phyloP scores from a whole-genome alignment of 73 alveolate species.

The Blepharisma stoltei region DNA sequence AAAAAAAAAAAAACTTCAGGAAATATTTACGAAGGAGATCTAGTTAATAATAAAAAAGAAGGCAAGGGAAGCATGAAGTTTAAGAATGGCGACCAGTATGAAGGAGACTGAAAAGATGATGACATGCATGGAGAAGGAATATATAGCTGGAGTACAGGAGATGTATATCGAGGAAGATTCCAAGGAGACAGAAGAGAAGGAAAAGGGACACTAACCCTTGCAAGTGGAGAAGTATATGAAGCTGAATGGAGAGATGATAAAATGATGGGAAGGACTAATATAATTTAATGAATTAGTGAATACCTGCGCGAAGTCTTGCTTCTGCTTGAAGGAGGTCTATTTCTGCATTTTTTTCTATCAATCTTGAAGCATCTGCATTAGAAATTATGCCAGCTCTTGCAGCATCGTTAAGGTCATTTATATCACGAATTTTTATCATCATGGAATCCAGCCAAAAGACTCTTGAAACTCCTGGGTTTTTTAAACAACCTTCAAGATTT shows the following conservation, averaged over 20 bases:
- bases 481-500: background rate
- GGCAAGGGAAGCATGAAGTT: constrained; percentile 34
- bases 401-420: background rate
- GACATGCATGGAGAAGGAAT: constrained; percentile 32
- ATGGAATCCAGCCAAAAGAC: constrained; percentile 11
- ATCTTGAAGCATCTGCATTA: background rate
- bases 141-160: constrained; percentile 26
- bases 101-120: constrained; percentile 34
- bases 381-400: background rate
- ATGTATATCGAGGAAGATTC: background rate
- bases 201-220: background rate
- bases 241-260: constrained; percentile 15
- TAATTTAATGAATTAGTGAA: background rate
- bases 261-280: background rate
- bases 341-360: background rate
- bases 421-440: constrained; percentile 8
- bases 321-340: constrained; percentile 24
- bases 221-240: constrained; percentile 16
- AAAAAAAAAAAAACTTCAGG: too few relatives aligned
- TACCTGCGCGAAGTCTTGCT: constrained; percentile 14
- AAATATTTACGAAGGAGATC: constrained; percentile 21
- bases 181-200: constrained; percentile 20
- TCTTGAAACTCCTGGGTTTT: background rate
- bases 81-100: constrained; percentile 51
- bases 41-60: background rate